Base-by-base conservation (phyloP, 371 early-diverging fungal genomes). In the Mortierella polycephala region DNA sequence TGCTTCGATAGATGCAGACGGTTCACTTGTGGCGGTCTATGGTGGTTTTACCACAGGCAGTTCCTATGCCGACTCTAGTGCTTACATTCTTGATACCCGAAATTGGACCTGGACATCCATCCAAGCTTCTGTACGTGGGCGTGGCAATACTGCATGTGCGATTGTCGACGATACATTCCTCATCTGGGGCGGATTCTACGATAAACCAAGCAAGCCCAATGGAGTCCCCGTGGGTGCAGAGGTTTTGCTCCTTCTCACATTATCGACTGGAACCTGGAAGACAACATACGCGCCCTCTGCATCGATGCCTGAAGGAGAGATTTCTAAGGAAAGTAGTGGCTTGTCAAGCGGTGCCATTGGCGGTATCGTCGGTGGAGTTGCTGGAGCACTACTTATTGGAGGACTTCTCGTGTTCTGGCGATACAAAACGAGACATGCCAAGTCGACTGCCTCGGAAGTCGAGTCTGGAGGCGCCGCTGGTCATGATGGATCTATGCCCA, bases 171-270 rank as follows among this genome's bases (percentile, higher is more conserved):
- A 75, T 44, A 65, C 59, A 1, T 75, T 75, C 20, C 57, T 75
- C 18, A 44, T 70, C 54, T 75, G 76, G 76, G 76, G 76, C 21
- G 76, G 76, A 1, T 70, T 61, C 62, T 67, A 53, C 37, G 44
- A 57, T 42, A 53, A 57, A 37, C 66, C 62, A 20, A 47, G 42
- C 14, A 14, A 23, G 4, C 1, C 21, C 2, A 45, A 42, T 21
- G 63, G 62, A 10, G 41, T 63, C 0, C 75, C 76, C 8, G 8
- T 64, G 0, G 63, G 44, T 9, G 20, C n/a, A 12, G 69, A 74
- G 5, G 40, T 57, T 9, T 3, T 64, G 23, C 23, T 67, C 12
- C n/a, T 75, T 11, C 45, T 75, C 30, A 11, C 47, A 18, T 16
- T 70, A 7, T 54, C 62, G 0, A 67, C 42, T 0, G 16, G 45